Percentiles rank a stretch among this genome's conserved stretches.
These are phyloP conservation scores for Fragaria nilgerrensis DNA, from an alignment of 306 rosid genomes.

Conservation along the genomic window DNA sequence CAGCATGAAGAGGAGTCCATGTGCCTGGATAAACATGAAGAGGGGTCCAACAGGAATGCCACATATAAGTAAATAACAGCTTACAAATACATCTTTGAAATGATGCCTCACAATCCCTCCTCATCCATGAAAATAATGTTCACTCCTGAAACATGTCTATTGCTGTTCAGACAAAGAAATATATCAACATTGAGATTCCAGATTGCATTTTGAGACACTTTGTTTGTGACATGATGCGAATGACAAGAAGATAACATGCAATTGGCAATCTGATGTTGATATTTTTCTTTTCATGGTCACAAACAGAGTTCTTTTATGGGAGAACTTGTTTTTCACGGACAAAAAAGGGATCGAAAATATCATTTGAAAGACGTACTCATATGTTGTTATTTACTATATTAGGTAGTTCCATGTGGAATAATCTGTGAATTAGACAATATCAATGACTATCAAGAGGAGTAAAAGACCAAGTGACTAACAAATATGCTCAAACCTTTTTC, in stretches of 20 bases:
- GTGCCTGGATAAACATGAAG: slow-evolving; percentile 59
- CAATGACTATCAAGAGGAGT: not conserved
- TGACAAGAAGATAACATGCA: not conserved
- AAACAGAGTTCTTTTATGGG: not conserved
- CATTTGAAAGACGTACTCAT: not conserved
- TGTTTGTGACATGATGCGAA: not conserved
- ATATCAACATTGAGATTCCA: not conserved
- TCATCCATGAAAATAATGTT: not conserved
- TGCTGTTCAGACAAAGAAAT: not conserved
- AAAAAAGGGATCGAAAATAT: not conserved
- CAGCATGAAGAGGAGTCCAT: slow-evolving; percentile 98
- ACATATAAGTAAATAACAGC: not conserved
- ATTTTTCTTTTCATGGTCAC: not conserved
- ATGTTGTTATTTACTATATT: not conserved
- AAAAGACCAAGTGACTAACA: not conserved
- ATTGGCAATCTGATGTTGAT: not conserved
- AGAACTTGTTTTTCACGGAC: not conserved
- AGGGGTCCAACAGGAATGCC: slow-evolving; percentile 3
- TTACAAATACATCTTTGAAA: not conserved
- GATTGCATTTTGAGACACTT: not conserved
- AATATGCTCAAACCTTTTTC: slow-evolving; percentile 57
- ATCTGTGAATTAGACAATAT: slow-evolving; percentile 1
- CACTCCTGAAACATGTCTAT: not conserved
- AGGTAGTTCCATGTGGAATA: slow-evolving; percentile 17
- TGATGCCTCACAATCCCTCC: not conserved